Base-by-base conservation (phyloP, 192 early-diverging fungal genomes). In the Thoreauomyces humboldtii region DNA sequence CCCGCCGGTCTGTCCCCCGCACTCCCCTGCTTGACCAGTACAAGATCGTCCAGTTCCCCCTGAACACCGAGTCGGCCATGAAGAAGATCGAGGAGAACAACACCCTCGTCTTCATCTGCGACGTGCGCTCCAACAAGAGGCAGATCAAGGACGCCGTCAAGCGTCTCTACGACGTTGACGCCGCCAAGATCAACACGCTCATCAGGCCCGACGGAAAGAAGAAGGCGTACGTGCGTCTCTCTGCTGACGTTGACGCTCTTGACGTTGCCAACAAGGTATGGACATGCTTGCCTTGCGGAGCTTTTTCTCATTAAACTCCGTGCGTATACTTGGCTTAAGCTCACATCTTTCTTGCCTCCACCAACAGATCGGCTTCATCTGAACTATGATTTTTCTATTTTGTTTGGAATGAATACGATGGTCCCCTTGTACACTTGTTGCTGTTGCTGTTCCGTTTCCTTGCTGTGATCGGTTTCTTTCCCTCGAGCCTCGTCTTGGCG, bases 81-180 rank as follows among this genome's bases (percentile, higher is more conserved):
- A 99, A 99, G 89, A 95, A 94, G 88, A 96, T 99, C 67, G 97
- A 99, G 87, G 92, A 96, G 69, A 81, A 94, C 86, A 99, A 99
- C 91, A 99, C 97, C 61, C 82, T 99, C 35, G 94, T 96, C 66
- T 99, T 99, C 86, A 80, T 99, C 67, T 89, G 91, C 70, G 93
- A 99, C 73, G 90, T 96, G 68, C 88, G 88, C 65, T 80, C 92
- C 79, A 99, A 99, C 92, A 99, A 99, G 91, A 81, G 86, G 70
- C 94, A 98, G 83, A 98, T 99, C 84, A 93, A 92, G 83, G 89
- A 93, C 70, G 93, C 96, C 60, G 87, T 99, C 67, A 95, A 98
- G 90, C 86, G 86, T 75, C 84, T 96, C 55, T 99, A 98, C 81
- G 91, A 98, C 76, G 93, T 98, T 67, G 91, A 96, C 64, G 91